phyloP scores from a whole-genome alignment of 1,284 basidiomycete species.

The Ganoderma multipileum region DNA sequence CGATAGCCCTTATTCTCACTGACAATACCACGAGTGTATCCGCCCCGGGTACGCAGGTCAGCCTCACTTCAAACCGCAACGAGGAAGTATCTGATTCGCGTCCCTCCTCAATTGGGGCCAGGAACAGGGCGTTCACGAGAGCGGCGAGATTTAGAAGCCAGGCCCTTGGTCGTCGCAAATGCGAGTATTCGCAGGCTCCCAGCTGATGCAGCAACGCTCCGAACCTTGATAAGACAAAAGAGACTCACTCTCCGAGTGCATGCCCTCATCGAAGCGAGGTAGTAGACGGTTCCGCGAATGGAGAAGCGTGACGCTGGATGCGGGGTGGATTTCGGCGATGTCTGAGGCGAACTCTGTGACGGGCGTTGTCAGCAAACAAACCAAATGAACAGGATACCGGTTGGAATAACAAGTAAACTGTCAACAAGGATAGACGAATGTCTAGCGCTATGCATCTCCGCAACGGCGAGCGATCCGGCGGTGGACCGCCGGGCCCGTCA shows the following conservation, averaged over 20 bases:
- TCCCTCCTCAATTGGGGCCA: background rate
- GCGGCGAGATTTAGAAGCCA: background rate
- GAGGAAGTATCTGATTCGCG: background rate
- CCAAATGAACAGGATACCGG: background rate
- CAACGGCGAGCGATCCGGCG: background rate
- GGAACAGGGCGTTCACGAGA: background rate
- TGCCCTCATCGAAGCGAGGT: slow-evolving; percentile 60
- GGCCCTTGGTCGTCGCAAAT: too few species aligned
- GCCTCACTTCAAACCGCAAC: background rate
- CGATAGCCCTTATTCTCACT: too few species aligned
- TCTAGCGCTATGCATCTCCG: too few species aligned
- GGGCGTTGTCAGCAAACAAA: background rate
- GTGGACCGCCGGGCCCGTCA: background rate
- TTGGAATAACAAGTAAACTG: too few species aligned
- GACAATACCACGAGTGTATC: too few species aligned
- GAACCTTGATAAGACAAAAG: background rate
- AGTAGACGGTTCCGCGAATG: slow-evolving; percentile 69
- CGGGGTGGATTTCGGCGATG: slow-evolving; percentile 65
- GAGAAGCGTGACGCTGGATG: slow-evolving; percentile 68
- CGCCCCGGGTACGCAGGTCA: background rate
- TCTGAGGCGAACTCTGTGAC: slow-evolving; percentile 70
- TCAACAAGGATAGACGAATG: too few species aligned
- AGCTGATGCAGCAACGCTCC: background rate
- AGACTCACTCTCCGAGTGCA: slow-evolving; percentile 62
- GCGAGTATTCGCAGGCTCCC: background rate